phyloP scores from a whole-genome alignment of 2,329 filamentous ascomycete species.

The Botrytis hyacinthi region DNA sequence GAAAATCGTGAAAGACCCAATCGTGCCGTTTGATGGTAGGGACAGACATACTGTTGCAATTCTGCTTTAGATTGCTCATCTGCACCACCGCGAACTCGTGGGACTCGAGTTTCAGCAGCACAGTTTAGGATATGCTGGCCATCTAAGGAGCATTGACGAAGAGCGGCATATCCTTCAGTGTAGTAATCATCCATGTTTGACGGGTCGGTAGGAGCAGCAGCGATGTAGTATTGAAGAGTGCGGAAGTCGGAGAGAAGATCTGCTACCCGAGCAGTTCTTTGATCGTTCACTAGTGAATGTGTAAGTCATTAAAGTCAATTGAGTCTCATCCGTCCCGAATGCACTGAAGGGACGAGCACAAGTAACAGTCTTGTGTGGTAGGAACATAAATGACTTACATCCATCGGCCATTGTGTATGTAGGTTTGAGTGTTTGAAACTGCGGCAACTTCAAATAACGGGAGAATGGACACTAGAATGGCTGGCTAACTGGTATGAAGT shows the following conservation, averaged over 20 bases:
- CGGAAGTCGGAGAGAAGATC: constrained; percentile 62
- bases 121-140: constrained; percentile 64
- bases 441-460: constrained; percentile 17
- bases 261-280: constrained; percentile 57
- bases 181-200: constrained; percentile 57
- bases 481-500: constrained; percentile 4
- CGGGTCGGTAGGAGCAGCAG: constrained; percentile 55
- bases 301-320: constrained; percentile 1
- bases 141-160: constrained; percentile 61
- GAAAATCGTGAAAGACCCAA: neutral
- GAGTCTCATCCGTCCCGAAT: neutral
- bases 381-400: constrained; percentile 33
- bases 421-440: constrained; percentile 2
- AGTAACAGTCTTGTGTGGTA: constrained; percentile 9
- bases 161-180: constrained; percentile 60
- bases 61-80: constrained; percentile 62
- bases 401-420: constrained; percentile 37
- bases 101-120: constrained; percentile 60
- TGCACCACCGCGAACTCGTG: constrained; percentile 51
- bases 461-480: constrained; percentile 10
- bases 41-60: constrained; percentile 55
- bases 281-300: constrained; percentile 54
- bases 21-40: neutral
- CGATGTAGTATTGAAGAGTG: constrained; percentile 61
- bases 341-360: constrained; percentile 18